A percentile compares a stretch with the other conserved stretches of the same genome.
Evolutionary conservation across 1,139 yeast species (phyloP).

Genomic region (Candida tetrigidarum): DNA sequence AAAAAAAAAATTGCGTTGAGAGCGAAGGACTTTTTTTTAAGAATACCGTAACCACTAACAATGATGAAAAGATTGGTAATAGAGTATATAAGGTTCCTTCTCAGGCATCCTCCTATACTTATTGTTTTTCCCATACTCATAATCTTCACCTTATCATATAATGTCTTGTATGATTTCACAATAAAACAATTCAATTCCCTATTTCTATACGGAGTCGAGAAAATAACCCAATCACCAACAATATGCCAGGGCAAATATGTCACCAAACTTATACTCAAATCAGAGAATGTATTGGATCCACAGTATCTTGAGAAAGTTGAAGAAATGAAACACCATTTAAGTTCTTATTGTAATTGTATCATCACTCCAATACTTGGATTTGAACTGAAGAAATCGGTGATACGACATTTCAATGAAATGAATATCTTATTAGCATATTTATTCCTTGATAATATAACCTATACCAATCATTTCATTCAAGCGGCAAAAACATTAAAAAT

Average conservation of each 20-base stretch:
- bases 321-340: constrained; percentile 6
- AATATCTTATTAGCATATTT: constrained; percentile 24
- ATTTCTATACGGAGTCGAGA: constrained; percentile 9
- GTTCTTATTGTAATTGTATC: constrained; percentile 8
- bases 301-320: constrained; percentile 7
- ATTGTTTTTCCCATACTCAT: constrained; percentile 57
- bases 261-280: neutral
- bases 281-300: constrained; percentile 11
- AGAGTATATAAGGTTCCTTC: constrained; percentile 6
- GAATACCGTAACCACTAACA: too few species aligned
- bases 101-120: constrained; percentile 36
- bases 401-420: constrained; percentile 31
- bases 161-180: constrained; percentile 27
- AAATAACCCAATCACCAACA: neutral
- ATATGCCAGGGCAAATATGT: constrained; percentile 4
- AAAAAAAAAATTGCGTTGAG: neutral
- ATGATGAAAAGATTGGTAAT: constrained; percentile 8
- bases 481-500: constrained; percentile 49
- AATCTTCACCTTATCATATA: constrained; percentile 54
- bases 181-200: constrained; percentile 16
- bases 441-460: constrained; percentile 45
- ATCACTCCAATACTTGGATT: constrained; percentile 7
- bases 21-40: too few species aligned
- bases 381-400: constrained; percentile 20
- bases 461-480: constrained; percentile 53